These are phyloP conservation scores for Arabis hirsuta DNA, from an alignment of 345 rosid species.

Conservation along the genomic window DNA sequence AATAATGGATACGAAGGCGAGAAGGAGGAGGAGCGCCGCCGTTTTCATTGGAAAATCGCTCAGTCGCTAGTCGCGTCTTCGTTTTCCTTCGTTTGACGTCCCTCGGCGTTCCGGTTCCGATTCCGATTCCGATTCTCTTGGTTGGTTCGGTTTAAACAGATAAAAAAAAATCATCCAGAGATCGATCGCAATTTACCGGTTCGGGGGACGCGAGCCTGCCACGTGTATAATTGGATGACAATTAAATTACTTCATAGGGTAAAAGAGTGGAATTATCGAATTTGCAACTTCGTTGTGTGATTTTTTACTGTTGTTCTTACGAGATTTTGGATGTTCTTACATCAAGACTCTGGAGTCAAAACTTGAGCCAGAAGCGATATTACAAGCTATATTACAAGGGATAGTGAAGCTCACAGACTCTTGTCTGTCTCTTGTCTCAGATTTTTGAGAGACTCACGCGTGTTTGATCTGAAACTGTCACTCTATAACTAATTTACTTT, in stretches of 20 bases:
- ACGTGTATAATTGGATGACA: constrained; percentile 1
- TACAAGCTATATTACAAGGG: too few species aligned
- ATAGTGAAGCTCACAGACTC: too few species aligned
- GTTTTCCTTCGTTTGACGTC: constrained; percentile 6
- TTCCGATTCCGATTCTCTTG: neutral
- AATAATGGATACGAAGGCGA: constrained; percentile 16
- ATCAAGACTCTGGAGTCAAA: too few species aligned
- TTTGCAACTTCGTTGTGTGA: too few species aligned
- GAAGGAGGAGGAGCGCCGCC: constrained; percentile 33
- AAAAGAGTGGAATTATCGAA: too few species aligned
- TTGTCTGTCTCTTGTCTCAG: too few species aligned
- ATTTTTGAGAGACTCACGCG: too few species aligned
- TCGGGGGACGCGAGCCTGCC: neutral
- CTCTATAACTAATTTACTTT: too few species aligned
- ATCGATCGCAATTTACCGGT: constrained; percentile 35
- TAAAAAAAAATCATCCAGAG: neutral
- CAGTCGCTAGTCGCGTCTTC: constrained; percentile 33
- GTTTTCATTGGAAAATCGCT: constrained; percentile 39
- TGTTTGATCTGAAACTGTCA: too few species aligned
- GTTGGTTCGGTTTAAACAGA: constrained; percentile 28
- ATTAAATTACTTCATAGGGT: neutral
- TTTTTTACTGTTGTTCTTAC: too few species aligned
- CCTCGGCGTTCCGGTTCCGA: constrained; percentile 10
- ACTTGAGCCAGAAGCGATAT: too few species aligned
- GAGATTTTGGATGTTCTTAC: too few species aligned